Evolutionary conservation across 169 alveolate species (phyloP).

Genomic region (Plasmodium billcollinsi): DNA sequence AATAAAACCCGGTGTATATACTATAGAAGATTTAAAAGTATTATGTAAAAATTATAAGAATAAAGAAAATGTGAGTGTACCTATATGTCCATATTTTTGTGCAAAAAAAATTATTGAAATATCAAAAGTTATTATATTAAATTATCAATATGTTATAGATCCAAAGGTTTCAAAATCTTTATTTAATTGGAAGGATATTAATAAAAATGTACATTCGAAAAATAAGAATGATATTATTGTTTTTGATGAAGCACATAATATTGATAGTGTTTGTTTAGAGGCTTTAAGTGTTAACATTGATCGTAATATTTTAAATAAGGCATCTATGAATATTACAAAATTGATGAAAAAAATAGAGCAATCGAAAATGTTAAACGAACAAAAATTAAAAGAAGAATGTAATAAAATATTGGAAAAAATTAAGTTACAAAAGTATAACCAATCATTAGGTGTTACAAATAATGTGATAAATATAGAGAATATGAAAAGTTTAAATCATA

Average conservation of each 20-base stretch:
- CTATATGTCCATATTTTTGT: slow-evolving; percentile 96
- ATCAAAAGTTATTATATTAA: slow-evolving; percentile 96
- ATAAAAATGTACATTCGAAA: slow-evolving; percentile 7
- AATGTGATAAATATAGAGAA: too few relatives aligned
- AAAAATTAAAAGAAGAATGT: slow-evolving; percentile 72
- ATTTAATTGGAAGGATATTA: slow-evolving; percentile 43
- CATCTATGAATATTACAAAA: slow-evolving; percentile 88
- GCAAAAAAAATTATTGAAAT: slow-evolving; percentile 94
- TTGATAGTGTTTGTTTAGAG: slow-evolving; percentile 98
- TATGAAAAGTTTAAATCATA: too few relatives aligned
- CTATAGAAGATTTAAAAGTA: slow-evolving; percentile 94
- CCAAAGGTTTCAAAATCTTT: slow-evolving; percentile 94
- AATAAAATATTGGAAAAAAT: slow-evolving; percentile 13
- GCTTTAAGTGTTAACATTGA: slow-evolving; percentile 95
- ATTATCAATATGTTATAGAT: slow-evolving; percentile 96
- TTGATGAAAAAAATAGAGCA: slow-evolving; percentile 84
- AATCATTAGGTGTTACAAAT: too few relatives aligned
- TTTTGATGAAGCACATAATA: slow-evolving; percentile 99
- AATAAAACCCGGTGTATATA: slow-evolving; percentile 92
- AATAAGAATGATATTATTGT: slow-evolving; percentile 87
- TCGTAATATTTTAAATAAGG: slow-evolving; percentile 88
- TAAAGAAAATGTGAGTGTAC: slow-evolving; percentile 77
- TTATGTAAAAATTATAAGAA: slow-evolving; percentile 87
- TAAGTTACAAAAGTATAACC: neutral
- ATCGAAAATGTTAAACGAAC: slow-evolving; percentile 80